Base-by-base conservation (phyloP, 2,329 filamentous ascomycete genomes). In the Taxawa tesnikishii region DNA sequence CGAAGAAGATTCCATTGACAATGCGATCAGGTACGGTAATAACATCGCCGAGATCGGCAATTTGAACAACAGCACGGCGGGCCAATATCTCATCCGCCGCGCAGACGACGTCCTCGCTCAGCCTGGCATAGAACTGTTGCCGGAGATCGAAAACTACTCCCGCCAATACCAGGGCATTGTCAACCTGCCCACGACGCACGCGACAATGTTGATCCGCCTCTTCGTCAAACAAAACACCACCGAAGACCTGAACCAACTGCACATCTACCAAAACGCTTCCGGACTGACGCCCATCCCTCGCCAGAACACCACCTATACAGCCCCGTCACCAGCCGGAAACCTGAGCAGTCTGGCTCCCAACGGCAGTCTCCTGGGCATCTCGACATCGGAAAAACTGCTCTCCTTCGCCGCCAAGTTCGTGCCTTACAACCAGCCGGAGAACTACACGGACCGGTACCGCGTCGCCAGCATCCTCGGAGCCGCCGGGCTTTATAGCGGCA, bases 171-270 rank as follows among this genome's bases (percentile, higher is more conserved):
- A 28, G 6, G 32, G 29, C 15, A 29, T 24, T n/a, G 26, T 42
- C 10, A 32, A 37, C 21, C 31, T 32, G 8, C 42, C 37, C 4
- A 34, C 29, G 13, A 36, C 25, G 5, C 34, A 39, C 16, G 41
- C 36, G 4, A 36, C 34, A 14, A 26, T 43, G 28, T 21, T 42
- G 11, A 36, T 40, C 25, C 35, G 43, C 3, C 33, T 41, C 24
- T 17, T 36, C 16, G 31, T 45, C 24, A 39, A 14, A 10, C 23
- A 17, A 3, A 39, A 36, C 12, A 14, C 23, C 11, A 30, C 33
- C 12, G 19, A 25, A n/a, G 33, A 35, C n/a, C 33, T 35, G 8
- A 15, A 11, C n/a, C 18, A 14, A 6, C 18, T 41, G 4, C 40
- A 34, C 13, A 19, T 11, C 3, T 39, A 31, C 17, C 38, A 43